phyloP scores from a whole-genome alignment of 1,139 yeast genomes.

The Yamadazyma buinensis region DNA sequence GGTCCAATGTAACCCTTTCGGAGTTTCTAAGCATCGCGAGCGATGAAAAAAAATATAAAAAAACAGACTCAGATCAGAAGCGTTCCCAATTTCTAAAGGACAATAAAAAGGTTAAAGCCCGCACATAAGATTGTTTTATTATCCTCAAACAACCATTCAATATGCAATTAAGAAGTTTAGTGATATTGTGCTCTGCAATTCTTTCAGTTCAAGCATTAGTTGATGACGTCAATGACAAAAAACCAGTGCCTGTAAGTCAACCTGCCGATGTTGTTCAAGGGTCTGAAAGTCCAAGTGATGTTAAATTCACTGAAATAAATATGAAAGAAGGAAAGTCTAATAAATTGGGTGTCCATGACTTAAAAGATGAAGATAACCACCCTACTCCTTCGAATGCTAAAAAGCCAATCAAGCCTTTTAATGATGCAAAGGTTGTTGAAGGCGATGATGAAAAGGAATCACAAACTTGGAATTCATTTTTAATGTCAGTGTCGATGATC shows the following conservation, averaged over 20 bases:
- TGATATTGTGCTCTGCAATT: not conserved
- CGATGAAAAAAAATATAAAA: too few relatives aligned
- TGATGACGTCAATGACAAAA: conserved; percentile 3
- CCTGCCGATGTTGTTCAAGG: conserved; percentile 4
- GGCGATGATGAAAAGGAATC: conserved; percentile 11
- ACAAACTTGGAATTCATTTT: conserved; percentile 45
- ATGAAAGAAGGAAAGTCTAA: conserved; percentile 13
- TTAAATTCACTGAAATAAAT: conserved; percentile 14
- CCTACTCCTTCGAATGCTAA: conserved; percentile 27
- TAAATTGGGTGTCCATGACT: conserved; percentile 21
- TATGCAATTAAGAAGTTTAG: conserved; percentile 4
- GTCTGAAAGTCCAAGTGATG: conserved; percentile 10
- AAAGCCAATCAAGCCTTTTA: conserved; percentile 20
- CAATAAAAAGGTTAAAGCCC: too few relatives aligned
- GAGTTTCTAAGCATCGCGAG: too few relatives aligned
- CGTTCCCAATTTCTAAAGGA: too few relatives aligned
- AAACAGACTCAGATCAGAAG: too few relatives aligned
- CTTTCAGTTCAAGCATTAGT: conserved; percentile 3
- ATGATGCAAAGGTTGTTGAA: conserved; percentile 1
- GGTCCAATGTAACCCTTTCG: too few relatives aligned
- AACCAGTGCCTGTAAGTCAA: conserved; percentile 2
- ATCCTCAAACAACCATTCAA: too few relatives aligned
- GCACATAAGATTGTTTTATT: too few relatives aligned
- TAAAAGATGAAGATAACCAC: conserved; percentile 27
- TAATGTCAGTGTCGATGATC: conserved; percentile 81